A percentile compares a stretch with the other conserved stretches of the same genome.
phyloP scores from a whole-genome alignment of 2,329 filamentous ascomycete species.

The Helicocarpus griseus region DNA sequence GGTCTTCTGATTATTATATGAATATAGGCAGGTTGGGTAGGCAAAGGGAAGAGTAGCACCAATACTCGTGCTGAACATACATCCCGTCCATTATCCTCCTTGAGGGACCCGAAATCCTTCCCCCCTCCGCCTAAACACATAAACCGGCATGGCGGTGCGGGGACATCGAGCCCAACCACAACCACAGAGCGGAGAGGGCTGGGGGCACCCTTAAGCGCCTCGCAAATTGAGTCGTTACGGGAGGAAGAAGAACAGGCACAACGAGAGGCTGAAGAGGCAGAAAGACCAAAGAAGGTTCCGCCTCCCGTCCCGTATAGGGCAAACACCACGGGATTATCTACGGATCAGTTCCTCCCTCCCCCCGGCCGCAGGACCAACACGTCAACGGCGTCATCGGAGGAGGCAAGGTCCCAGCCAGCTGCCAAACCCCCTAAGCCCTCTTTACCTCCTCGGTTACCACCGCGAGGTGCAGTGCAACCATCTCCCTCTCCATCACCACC shows the following conservation, averaged over 20 bases:
- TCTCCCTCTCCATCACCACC: constrained; percentile 34
- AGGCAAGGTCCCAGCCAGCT: constrained; percentile 16
- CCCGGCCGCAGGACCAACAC: constrained; percentile 43
- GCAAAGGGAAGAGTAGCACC: constrained; percentile 41
- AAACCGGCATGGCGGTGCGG: constrained; percentile 39
- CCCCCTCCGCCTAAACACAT: constrained; percentile 67
- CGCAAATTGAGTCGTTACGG: constrained; percentile 23
- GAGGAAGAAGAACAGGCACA: constrained; percentile 22
- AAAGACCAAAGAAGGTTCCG: constrained; percentile 30
- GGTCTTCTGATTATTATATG: not conserved
- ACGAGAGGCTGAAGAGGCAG: constrained; percentile 19
- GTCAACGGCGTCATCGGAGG: constrained; percentile 17
- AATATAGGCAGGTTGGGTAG: constrained; percentile 49
- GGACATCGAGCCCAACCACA: constrained; percentile 33
- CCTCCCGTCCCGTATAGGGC: constrained; percentile 57
- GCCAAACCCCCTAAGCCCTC: constrained; percentile 42
- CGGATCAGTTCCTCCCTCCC: constrained; percentile 59
- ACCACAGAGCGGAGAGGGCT: constrained; percentile 33
- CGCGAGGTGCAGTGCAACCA: constrained; percentile 50
- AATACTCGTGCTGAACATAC: constrained; percentile 40
- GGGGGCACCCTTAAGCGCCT: constrained; percentile 34
- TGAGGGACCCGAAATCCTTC: constrained; percentile 69
- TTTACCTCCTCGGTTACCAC: constrained; percentile 61
- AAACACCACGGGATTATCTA: constrained; percentile 62
- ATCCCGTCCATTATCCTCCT: constrained; percentile 54